Percentiles rank a stretch among this genome's conserved stretches.
phyloP scores from a whole-genome alignment of 805 yeast genomes.

The Kazachstania viticola region DNA sequence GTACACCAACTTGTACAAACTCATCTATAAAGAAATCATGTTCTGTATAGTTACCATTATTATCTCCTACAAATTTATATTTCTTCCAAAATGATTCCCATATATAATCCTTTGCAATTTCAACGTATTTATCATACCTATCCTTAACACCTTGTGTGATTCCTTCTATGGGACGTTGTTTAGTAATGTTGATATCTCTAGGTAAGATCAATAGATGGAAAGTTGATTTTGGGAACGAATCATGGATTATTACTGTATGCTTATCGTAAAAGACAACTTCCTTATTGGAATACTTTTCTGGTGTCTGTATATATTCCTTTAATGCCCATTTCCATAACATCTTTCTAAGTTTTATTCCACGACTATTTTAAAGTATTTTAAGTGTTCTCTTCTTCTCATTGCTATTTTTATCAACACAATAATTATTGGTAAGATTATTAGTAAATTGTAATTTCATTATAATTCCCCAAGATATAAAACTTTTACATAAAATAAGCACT shows the following conservation, averaged over 20 bases:
- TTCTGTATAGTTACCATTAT: constrained; percentile 5
- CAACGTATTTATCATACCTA: constrained; percentile 27
- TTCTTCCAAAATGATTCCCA: constrained; percentile 16
- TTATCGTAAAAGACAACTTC: constrained; percentile 39
- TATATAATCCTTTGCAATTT: constrained; percentile 21
- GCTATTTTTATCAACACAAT: no score
- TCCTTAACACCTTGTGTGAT: constrained; percentile 29
- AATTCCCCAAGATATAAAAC: no score
- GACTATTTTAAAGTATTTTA: no score
- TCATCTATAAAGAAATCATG: constrained; percentile 11
- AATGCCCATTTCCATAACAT: constrained; percentile 44
- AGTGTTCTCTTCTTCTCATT: no score
- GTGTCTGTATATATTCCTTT: constrained; percentile 36
- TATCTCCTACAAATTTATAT: constrained; percentile 3
- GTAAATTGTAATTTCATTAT: no score
- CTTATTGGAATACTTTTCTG: constrained; percentile 28
- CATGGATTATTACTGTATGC: constrained; percentile 44
- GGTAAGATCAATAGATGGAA: constrained; percentile 57
- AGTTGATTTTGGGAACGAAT: constrained; percentile 50
- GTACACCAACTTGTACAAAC: constrained; percentile 48
- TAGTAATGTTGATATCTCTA: constrained; percentile 31
- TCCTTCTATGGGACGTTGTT: constrained; percentile 37
- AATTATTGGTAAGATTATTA: no score
- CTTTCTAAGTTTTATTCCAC: neutral
- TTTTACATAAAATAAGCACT: no score